Evolutionary conservation across 2,329 filamentous ascomycete species (phyloP), one percentile per base, ranked within the genome.

Genomic region (Aspergillus neotritici): DNA sequence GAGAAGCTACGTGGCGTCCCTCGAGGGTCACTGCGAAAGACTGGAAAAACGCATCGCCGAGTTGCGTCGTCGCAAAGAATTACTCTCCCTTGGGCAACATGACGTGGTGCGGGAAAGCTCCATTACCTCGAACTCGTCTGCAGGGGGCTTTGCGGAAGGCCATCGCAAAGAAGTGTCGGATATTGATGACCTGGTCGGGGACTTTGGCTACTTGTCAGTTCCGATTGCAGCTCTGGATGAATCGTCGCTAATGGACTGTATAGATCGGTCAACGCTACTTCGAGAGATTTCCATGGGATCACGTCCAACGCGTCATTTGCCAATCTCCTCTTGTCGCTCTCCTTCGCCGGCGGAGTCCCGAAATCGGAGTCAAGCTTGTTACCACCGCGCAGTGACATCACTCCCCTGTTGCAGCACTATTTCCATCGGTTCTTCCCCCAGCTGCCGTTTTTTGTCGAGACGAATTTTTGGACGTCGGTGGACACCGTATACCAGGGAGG

Each of bases 181-280:
- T 63, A 88, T 96, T 41, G 91, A 96, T 66, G 84, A 93, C 41
- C 73, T 97, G 3, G 87, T 96, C 15, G 94, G 90, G 1, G 90
- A 95, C 59, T 95, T 97, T 73, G 90, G 90, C 41, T 91, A 88
- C 58, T 70, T 96, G 82, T 94, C 64, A 66, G 83, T 68, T 14
- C 11, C 39, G 36, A 31, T 36, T 35, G 31, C 12, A 34, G 7
- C 1, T 21, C 29, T 47, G 13, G 21, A 37, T 42, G n/a, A 40
- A 16, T 42, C n/a, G 33, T 38, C 46, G 41, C 53, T 54, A 37
- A 56, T 43, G 34, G 41, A 17, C 17, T 37, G 9, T 34, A 34
- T 56, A 93, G 88, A 43, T 88, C 91, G 4, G 87, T 98, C 60
- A 94, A 95, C 70, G 90, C 93, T 21, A 96, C 90, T 0, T 91